Base-by-base conservation (phyloP, 2,329 filamentous ascomycete species). In the Neopestalotiopsis clavispora region DNA sequence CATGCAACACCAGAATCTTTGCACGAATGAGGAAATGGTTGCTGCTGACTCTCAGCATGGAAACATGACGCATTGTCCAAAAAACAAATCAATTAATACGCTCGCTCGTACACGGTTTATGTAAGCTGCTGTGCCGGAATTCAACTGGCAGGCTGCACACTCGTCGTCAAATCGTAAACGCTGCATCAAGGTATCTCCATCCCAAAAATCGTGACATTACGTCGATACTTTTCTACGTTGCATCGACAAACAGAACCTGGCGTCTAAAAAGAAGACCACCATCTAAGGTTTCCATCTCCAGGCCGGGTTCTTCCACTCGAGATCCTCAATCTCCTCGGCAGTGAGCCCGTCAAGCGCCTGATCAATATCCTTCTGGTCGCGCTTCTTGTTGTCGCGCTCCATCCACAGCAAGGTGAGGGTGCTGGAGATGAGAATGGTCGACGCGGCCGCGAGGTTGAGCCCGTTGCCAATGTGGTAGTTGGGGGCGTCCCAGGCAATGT, bases 401-500 rank as follows among this genome's bases (percentile, higher is more conserved):
- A 65, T 65, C 62, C 62, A 65, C 20, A 65, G 42, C 62, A 65
- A 52, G 30, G 62, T 49, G 3, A 65, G 38, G 5, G 62, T 65
- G 20, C 40, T 80, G 1, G 84, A 61, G 6, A 92, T 69, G 1
- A 92, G 74, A 0, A 87, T 87, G 0, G 81, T 80, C 4, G 80
- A 84, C 1, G 84, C 82, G 0, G 89, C 89, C 0, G 86, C 91
- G 52, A 93, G 75, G 73, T 93, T 92, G 42, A 94, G 77, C 0
- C 91, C 91, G 74, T 93, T 93, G 1, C 91, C 91, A 68, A 93
- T 92, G 70, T 84, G 89, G 74, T 89, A 94, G 69, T 93, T 79
- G 0, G 91, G 91, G 0, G 74, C 87, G 74, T 93, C 91, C 72
- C 81, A 87, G 0, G 86, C 85, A n/a, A 92, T 74, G 78, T 91